Evolutionary conservation across 2,329 filamentous ascomycete genomes (phyloP).

Genomic region (Trichoderma sp.): DNA sequence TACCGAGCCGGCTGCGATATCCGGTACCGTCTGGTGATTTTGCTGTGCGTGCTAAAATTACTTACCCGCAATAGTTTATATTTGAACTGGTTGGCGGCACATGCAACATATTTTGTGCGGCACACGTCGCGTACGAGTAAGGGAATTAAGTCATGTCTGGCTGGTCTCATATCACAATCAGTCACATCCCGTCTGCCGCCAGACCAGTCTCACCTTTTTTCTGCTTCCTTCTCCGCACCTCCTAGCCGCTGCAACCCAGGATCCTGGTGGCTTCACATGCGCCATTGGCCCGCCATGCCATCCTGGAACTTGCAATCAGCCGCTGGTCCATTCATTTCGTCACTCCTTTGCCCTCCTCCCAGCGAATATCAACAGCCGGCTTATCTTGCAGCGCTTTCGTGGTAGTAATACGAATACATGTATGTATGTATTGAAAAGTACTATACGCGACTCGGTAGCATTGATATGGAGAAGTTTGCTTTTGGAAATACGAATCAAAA

Average conservation of each 20-base stretch:
- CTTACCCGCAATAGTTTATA: neutral
- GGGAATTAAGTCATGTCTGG: neutral
- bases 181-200: neutral
- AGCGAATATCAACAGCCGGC: neutral
- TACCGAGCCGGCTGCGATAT: neutral
- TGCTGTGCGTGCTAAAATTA: neutral
- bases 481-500: neutral
- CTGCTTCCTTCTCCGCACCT: slow-evolving; percentile 7
- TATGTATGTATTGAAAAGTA: neutral
- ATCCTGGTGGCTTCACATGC: neutral
- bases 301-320: slow-evolving; percentile 20
- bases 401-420: neutral
- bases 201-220: neutral
- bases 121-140: neutral
- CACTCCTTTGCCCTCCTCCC: neutral
- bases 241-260: slow-evolving; percentile 8
- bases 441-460: neutral
- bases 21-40: neutral
- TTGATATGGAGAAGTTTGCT: neutral
- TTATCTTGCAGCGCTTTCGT: neutral
- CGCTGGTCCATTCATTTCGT: slow-evolving; percentile 16
- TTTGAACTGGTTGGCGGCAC: neutral
- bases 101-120: too few relatives aligned
- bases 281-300: slow-evolving; percentile 11
- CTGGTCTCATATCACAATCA: neutral